Conservation (phyloP, 768 basidiomycete species). For the Cyclocybe aegerita region DNA sequence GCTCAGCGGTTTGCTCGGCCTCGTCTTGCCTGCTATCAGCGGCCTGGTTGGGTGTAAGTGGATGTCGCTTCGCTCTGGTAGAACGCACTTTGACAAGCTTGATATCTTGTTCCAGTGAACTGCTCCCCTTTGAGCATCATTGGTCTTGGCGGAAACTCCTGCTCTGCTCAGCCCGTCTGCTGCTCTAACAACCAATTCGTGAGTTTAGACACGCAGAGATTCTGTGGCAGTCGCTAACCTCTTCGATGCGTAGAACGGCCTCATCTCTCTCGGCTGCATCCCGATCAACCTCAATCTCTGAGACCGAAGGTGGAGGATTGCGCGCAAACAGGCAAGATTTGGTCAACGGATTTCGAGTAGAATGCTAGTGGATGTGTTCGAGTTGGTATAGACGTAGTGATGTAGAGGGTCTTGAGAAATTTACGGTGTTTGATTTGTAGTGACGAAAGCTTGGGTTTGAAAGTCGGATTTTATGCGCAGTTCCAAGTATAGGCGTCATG, state of each 20-base stretch:
- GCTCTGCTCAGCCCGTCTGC: slow-evolving; percentile 4
- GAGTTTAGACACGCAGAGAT: not conserved
- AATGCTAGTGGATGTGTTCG: too few species aligned
- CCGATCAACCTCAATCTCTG: slow-evolving; percentile 4
- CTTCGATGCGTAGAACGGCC: slow-evolving; percentile 5
- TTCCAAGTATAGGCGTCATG: too few species aligned
- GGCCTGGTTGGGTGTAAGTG: slow-evolving; percentile 13
- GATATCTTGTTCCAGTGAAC: not conserved
- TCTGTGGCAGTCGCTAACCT: not conserved
- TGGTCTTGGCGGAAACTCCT: slow-evolving; percentile 8
- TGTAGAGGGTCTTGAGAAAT: too few species aligned
- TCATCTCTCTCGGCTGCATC: slow-evolving; percentile 8
- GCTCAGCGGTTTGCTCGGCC: slow-evolving; percentile 10
- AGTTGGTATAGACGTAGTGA: too few species aligned
- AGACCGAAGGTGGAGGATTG: not conserved
- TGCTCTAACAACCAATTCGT: slow-evolving; percentile 13
- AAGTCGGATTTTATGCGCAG: too few species aligned
- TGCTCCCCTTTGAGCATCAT: slow-evolving; percentile 11
- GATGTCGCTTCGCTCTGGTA: too few species aligned
- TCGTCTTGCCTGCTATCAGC: slow-evolving; percentile 5
- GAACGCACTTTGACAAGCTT: too few species aligned
- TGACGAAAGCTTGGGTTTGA: too few species aligned
- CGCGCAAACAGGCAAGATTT: too few species aligned
- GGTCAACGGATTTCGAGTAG: too few species aligned
- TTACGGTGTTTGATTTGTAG: too few species aligned